Conservation (phyloP, 2,329 filamentous ascomycete species). For the Colletotrichum caudatum region DNA sequence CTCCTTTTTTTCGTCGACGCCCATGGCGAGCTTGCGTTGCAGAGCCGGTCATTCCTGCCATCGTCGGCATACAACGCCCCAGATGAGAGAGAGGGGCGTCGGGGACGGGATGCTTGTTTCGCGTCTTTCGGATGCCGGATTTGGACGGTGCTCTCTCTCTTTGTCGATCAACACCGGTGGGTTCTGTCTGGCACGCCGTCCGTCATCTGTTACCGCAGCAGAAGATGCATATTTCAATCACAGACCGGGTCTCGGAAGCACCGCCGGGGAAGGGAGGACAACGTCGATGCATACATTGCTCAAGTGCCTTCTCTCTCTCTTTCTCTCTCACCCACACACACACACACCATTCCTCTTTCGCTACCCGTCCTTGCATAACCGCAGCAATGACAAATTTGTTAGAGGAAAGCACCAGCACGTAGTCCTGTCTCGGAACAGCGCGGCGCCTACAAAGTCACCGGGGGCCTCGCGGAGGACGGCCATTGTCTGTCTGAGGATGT, state of each 20-base stretch:
- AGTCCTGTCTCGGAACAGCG: neutral
- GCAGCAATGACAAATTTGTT: neutral
- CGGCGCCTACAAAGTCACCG: neutral
- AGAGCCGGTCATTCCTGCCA: conserved; percentile 9
- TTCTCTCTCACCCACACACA: too few species aligned
- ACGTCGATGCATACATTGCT: neutral
- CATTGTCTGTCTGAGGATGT: neutral
- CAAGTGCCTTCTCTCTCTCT: neutral
- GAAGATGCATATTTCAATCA: neutral
- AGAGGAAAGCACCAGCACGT: neutral
- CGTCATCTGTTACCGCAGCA: conserved; percentile 2
- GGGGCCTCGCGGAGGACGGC: neutral
- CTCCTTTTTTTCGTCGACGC: conserved; percentile 17
- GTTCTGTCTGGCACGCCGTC: conserved; percentile 2
- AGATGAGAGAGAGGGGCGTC: conserved; percentile 4
- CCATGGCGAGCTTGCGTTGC: conserved; percentile 9
- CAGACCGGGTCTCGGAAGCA: neutral
- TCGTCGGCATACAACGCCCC: conserved; percentile 22
- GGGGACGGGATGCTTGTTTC: neutral
- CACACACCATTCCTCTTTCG: neutral
- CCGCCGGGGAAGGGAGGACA: too few species aligned
- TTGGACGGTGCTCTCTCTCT: conserved; percentile 15
- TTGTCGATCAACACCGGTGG: conserved; percentile 9
- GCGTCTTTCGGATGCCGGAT: neutral
- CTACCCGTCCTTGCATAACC: neutral